A percentile compares a stretch with the other conserved stretches of the same genome.
These are phyloP conservation scores for Boletus semigastroideus DNA, from an alignment of 1,284 basidiomycete species.

Conservation along the genomic window DNA sequence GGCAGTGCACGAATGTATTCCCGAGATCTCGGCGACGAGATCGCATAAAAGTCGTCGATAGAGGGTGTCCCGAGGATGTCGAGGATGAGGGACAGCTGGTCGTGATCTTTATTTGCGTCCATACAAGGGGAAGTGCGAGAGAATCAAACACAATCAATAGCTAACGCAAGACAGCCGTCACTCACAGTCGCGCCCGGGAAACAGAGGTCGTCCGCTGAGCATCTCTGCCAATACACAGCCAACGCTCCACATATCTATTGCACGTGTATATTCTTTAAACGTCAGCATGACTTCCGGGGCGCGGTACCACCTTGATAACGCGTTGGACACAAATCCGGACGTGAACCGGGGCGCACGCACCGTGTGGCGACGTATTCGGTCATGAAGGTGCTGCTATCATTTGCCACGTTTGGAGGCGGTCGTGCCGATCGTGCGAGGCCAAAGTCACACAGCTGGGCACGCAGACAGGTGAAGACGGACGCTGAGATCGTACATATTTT, in stretches of 20 bases:
- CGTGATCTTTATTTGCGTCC: conserved; percentile 56
- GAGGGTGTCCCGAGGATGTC: conserved; percentile 90
- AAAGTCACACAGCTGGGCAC: conserved; percentile 83
- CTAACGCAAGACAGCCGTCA: conserved; percentile 1
- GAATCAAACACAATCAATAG: not conserved
- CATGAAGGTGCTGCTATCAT: conserved; percentile 88
- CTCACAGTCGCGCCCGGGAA: conserved; percentile 84
- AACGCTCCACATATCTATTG: conserved; percentile 93
- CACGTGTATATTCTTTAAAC: conserved; percentile 91
- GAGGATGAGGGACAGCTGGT: conserved; percentile 85
- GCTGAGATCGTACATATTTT: conserved; percentile 2
- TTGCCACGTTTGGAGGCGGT: conserved; percentile 76
- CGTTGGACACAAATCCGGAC: not conserved
- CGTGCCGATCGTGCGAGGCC: conserved; percentile 85
- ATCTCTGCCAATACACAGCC: conserved; percentile 95
- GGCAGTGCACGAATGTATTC: conserved; percentile 94
- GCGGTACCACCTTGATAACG: conserved; percentile 76
- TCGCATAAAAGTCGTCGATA: conserved; percentile 91
- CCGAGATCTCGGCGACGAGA: conserved; percentile 81
- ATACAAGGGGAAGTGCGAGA: not conserved
- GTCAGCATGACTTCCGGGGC: conserved; percentile 96
- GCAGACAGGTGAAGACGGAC: conserved; percentile 7
- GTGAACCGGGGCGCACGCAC: conserved; percentile 34
- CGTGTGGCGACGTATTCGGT: conserved; percentile 92
- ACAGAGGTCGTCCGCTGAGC: conserved; percentile 87